Base-by-base conservation (phyloP, 2,329 filamentous ascomycete species). In the Stagonosporopsis rhizophila region DNA sequence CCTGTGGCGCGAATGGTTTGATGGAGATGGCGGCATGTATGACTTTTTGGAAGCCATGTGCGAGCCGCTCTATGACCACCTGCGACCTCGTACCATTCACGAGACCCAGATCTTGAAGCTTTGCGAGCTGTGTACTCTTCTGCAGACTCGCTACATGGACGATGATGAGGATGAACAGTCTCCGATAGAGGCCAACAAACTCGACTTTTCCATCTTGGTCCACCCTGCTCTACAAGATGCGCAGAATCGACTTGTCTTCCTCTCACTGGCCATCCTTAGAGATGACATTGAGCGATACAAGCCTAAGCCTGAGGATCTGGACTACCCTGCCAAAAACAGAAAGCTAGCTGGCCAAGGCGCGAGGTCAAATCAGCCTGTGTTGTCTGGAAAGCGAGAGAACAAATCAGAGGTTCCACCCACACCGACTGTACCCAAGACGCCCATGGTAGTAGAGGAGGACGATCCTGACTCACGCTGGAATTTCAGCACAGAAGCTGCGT, bases 271-370 rank as follows among this genome's bases (percentile, higher is more conserved):
- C 23, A 81, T 87, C 28, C 77, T 89, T n/a, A 80, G 85, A 44
- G 85, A 88, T 60, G 85, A 87, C 59, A 89, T 89, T 52, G 87
- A 89, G 71, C 80, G 81, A 49, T 89, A 86, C 74, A 86, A 84
- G 67, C 85, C 87, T 2, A 86, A 84, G 44, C 81, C 86, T 2
- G 85, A 87, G 63, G 87, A 89, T 58, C 78, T 89, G 4, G 85
- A 89, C 62, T 88, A 88, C 65, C 86, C 86, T 0, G 79, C 82
- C 44, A 81, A 79, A 47, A 82, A 81, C 60, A 78, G 74, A 53
- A 79, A 77, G 44, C 68, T 76, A 15, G 76, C 77, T 7, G 66
- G 77, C 22, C 78, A 79, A 4, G 76, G 73, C 5, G 64, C 70
- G 2, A 76, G 77, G 71, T 76, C 75, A 4, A 67, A 77, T 66